Percentiles rank a stretch among this genome's conserved stretches.
Evolutionary conservation across 116 monocot species (phyloP).

Genomic region (Zostera marina): DNA sequence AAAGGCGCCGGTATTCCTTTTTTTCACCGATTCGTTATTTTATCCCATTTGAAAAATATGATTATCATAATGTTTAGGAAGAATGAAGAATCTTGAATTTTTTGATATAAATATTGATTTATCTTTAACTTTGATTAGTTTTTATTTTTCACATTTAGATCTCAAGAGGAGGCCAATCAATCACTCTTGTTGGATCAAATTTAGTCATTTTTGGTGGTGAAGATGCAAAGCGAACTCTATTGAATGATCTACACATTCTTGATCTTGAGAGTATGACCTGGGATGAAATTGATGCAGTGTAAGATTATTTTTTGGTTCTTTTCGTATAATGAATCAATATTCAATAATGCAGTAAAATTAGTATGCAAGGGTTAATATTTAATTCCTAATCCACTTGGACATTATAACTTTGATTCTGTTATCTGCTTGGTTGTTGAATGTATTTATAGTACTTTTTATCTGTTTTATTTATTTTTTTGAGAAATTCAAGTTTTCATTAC

Average conservation of each 20-base stretch:
- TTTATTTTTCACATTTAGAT: conserved; percentile 29
- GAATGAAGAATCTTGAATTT: neutral
- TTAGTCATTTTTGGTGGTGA: conserved; percentile 97
- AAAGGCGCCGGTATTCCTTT: conserved; percentile 58
- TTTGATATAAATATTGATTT: neutral
- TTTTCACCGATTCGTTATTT: neutral
- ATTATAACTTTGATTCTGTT: too few species aligned
- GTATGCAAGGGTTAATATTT: neutral
- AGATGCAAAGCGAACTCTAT: conserved; percentile 90
- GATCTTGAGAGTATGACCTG: conserved; percentile 99
- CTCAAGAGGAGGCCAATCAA: conserved; percentile 96
- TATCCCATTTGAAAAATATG: neutral
- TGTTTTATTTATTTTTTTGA: too few species aligned
- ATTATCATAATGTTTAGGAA: neutral
- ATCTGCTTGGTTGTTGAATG: too few species aligned
- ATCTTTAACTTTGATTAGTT: neutral
- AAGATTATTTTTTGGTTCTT: conserved; percentile 25
- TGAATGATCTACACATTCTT: conserved; percentile 97
- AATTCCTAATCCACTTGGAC: neutral
- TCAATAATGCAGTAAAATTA: neutral
- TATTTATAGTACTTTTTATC: too few species aligned
- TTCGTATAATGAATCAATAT: neutral
- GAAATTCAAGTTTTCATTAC: too few species aligned
- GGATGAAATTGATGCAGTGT: conserved; percentile 96
- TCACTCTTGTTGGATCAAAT: conserved; percentile 75